phyloP scores from a whole-genome alignment of 176 grass and related monocot species.

The Phragmites australis region DNA sequence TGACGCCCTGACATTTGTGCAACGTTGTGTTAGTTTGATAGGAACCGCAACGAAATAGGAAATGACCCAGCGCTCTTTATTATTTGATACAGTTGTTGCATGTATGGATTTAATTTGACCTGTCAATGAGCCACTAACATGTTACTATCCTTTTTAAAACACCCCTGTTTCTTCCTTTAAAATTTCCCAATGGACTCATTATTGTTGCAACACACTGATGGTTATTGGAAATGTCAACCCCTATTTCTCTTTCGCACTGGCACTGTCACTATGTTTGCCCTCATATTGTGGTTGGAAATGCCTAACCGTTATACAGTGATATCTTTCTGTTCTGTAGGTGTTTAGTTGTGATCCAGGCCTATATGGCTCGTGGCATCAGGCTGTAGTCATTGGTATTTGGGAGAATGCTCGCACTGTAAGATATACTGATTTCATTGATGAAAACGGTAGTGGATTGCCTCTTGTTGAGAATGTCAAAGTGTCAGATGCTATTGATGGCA shows the following conservation, averaged over 20 bases:
- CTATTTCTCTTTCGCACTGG: neutral
- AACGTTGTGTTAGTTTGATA: constrained; percentile 27
- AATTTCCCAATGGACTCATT: neutral
- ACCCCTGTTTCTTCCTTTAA: neutral
- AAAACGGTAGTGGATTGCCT: constrained; percentile 31
- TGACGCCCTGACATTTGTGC: neutral
- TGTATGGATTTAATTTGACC: neutral
- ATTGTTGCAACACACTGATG: neutral
- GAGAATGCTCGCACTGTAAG: constrained; percentile 44
- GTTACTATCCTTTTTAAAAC: constrained; percentile 9
- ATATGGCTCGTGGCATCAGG: constrained; percentile 47
- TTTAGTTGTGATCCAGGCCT: constrained; percentile 44
- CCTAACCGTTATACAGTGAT: neutral
- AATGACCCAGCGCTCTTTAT: neutral
- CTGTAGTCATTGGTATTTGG: constrained; percentile 38
- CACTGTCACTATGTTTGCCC: neutral
- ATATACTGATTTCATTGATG: constrained; percentile 43
- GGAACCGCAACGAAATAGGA: neutral
- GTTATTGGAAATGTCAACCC: neutral
- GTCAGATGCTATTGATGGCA: constrained; percentile 53
- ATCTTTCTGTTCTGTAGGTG: constrained; percentile 37
- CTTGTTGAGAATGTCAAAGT: constrained; percentile 46
- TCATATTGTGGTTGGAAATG: constrained; percentile 7
- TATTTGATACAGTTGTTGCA: neutral
- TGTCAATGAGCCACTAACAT: neutral